Conservation (phyloP, 2,329 filamentous ascomycete species). For the Xylariomycetidae sp. region DNA sequence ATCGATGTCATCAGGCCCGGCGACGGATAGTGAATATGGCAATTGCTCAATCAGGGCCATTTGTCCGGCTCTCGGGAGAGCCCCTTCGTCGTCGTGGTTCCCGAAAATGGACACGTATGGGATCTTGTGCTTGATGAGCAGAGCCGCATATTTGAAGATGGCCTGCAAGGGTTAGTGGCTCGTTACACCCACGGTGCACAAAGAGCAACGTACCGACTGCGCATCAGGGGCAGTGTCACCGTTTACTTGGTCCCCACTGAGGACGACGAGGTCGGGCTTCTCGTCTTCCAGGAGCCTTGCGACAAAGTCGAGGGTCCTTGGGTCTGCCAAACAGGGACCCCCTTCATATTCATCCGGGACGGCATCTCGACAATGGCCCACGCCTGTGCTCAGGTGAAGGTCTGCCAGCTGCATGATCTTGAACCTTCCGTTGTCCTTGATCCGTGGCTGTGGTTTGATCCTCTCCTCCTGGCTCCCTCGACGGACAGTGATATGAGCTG, state of each 20-base stretch:
- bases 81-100: constrained; percentile 92
- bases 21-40: constrained; percentile 80
- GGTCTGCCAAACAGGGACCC: constrained; percentile 83
- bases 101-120: constrained; percentile 94
- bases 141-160: constrained; percentile 85
- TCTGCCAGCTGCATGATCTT: constrained; percentile 98
- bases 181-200: neutral
- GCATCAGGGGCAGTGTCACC: constrained; percentile 88
- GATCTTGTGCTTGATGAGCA: constrained; percentile 80
- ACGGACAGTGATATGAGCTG: constrained; percentile 71
- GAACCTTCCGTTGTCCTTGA: constrained; percentile 85
- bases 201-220: constrained; percentile 60
- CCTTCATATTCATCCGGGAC: constrained; percentile 66
- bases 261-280: constrained; percentile 83
- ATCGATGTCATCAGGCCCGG: constrained; percentile 77
- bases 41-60: constrained; percentile 84
- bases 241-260: constrained; percentile 93
- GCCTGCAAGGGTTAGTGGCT: constrained; percentile 43
- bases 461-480: constrained; percentile 60
- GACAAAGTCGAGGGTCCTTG: constrained; percentile 85
- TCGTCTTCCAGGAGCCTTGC: constrained; percentile 80
- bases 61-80: constrained; percentile 67
- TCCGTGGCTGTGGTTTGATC: constrained; percentile 66
- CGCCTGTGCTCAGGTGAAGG: constrained; percentile 84
- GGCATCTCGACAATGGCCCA: constrained; percentile 81